These are phyloP conservation scores for Pterocarpus santalinus DNA, from an alignment of 306 rosid genomes.

Conservation along the genomic window DNA sequence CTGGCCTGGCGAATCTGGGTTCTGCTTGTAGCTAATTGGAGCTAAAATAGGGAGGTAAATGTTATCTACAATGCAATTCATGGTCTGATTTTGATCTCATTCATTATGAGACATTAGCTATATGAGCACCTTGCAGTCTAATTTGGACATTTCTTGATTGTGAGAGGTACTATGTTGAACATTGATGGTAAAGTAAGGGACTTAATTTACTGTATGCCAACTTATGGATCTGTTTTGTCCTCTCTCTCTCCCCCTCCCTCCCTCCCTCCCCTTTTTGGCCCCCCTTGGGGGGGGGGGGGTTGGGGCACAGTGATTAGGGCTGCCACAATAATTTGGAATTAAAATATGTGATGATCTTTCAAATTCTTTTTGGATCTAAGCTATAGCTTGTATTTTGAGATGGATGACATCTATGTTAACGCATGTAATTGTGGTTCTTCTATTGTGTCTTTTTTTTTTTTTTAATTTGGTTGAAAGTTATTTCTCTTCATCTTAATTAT, in stretches of 20 bases:
- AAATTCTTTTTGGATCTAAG: slow-evolving; percentile 14
- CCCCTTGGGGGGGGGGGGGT: too few relatives aligned
- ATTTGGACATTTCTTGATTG: too few relatives aligned
- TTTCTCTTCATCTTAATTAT: not conserved
- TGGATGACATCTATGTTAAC: not conserved
- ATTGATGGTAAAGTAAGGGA: too few relatives aligned
- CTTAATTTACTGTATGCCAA: not conserved
- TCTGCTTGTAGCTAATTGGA: too few relatives aligned
- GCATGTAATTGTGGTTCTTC: not conserved
- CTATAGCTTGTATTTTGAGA: slow-evolving; percentile 6
- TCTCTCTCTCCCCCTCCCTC: not conserved
- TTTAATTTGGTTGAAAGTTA: not conserved
- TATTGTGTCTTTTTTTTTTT: not conserved
- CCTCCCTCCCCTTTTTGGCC: too few relatives aligned
- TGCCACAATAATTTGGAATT: not conserved
- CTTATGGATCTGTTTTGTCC: slow-evolving; percentile 20
- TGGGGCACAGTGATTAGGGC: not conserved
- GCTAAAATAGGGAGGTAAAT: too few relatives aligned
- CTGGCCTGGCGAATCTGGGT: too few relatives aligned
- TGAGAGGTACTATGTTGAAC: too few relatives aligned
- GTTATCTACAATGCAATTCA: too few relatives aligned
- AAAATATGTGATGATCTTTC: not conserved
- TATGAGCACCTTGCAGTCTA: too few relatives aligned
- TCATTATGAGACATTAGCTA: too few relatives aligned
- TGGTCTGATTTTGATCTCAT: too few relatives aligned